Percentiles rank a stretch among this genome's conserved stretches.
Evolutionary conservation across 371 early-diverging fungal genomes (phyloP).

Genomic region (Dinochytrium kinnereticum): DNA sequence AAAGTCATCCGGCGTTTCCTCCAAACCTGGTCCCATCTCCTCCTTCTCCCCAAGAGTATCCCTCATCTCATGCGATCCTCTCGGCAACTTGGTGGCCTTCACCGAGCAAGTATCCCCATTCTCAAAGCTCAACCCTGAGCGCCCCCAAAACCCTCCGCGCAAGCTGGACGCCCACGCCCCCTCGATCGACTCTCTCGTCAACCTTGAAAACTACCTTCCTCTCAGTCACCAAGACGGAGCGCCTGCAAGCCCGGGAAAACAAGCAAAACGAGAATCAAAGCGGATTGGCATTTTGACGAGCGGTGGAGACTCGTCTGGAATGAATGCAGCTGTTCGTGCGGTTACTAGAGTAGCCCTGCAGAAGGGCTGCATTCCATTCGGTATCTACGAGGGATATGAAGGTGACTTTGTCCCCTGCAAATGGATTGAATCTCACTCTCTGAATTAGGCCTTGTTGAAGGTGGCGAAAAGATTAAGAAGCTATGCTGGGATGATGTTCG

Average conservation of each 20-base stretch:
- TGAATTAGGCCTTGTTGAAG: constrained; percentile 85
- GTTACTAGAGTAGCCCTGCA: constrained; percentile 91
- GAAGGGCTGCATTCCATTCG: constrained; percentile 85
- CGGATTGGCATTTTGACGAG: constrained; percentile 93
- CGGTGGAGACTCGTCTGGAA: constrained; percentile 99
- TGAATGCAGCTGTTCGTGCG: constrained; percentile 98
- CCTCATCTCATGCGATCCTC: constrained; percentile 65
- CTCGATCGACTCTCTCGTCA: constrained; percentile 3
- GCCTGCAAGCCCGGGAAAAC: not conserved
- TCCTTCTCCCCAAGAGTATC: not conserved
- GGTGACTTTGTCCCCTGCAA: constrained; percentile 56
- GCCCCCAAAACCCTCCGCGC: constrained; percentile 4
- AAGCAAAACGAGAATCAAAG: constrained; percentile 30
- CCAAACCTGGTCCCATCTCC: not conserved
- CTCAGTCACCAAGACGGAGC: not conserved
- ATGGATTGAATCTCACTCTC: constrained; percentile 10
- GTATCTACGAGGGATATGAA: constrained; percentile 97
- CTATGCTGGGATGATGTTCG: constrained; percentile 92
- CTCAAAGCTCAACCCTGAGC: constrained; percentile 26
- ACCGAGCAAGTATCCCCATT: constrained; percentile 62
- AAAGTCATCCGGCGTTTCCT: not conserved
- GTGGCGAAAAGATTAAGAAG: constrained; percentile 85
- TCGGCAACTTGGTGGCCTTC: constrained; percentile 76
- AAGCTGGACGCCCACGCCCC: not conserved
- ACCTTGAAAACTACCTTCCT: constrained; percentile 13